Base-by-base conservation (phyloP, 148 eudicot genomes). In the Rhododendron simsii region DNA sequence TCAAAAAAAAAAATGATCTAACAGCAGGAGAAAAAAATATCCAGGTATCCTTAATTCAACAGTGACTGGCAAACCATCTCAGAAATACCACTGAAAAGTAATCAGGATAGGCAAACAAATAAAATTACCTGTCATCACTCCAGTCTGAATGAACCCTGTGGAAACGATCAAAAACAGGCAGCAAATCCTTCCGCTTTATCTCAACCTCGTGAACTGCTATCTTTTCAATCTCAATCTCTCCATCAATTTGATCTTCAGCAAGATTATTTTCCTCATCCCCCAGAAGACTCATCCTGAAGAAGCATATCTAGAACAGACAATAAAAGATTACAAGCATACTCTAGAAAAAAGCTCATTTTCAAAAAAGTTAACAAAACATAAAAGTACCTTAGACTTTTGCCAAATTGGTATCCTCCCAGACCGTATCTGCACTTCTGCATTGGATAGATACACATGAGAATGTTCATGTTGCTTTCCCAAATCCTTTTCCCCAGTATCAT, bases 121-220 rank as follows among this genome's bases (percentile, higher is more conserved):
- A 79, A 50, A 28, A 53, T 82, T 89, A 96, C 99, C 98, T 90
- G 87, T 86, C 91, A 87, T 91, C 92, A 74, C 82, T 87, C 92
- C 95, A 94, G 86, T 89, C 93, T 59, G 94, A 89, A 82, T 90
- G 92, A 88, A 94, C 86, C 81, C 89, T 87, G 81, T 90, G 95
- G 88, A 93, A 97, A 89, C 89, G 90, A 83, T 97, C 96, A 87
- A 93, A 92, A 86, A 97, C 97, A 85, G 99, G 99, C 69, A 97
- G 89, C 87, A 97, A 90, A 87, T 97, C 98, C 89, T 91, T 94
- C 86, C 90, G 91, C 87, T 90, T 93, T 65, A 95, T 91, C 89
- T 94, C 98, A 87, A 97, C 90, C 89, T 94, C 95, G 45, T 87
- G 83, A 87, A 88, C 84, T 82, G 95, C 90, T 73, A 90, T 80